phyloP scores from a whole-genome alignment of 768 basidiomycete species.

The Saitozyma sp. region DNA sequence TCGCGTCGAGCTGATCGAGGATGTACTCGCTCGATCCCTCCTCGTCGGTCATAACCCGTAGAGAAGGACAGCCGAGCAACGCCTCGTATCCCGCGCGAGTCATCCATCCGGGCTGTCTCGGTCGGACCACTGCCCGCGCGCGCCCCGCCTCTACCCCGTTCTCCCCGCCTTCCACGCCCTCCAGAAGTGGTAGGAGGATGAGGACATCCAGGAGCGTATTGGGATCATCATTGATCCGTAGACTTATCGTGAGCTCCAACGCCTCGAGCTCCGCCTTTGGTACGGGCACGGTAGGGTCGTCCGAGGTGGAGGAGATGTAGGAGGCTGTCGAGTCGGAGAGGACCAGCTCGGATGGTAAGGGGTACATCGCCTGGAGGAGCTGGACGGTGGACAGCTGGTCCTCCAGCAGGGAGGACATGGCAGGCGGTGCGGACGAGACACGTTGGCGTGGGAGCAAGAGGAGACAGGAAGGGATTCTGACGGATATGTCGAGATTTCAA shows the following conservation, averaged over 20 bases:
- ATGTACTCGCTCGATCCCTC: slow-evolving; percentile 21
- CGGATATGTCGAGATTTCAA: too few relatives aligned
- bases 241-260: neutral
- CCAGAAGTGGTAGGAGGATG: neutral
- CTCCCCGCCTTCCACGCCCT: too few relatives aligned
- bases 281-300: neutral
- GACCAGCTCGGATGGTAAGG: slow-evolving; percentile 35
- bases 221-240: neutral
- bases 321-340: neutral
- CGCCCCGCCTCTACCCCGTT: neutral
- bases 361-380: slow-evolving; percentile 44
- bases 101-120: slow-evolving; percentile 22
- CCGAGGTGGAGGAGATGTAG: neutral
- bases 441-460: too few relatives aligned
- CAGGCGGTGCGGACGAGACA: too few relatives aligned
- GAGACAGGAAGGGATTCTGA: too few relatives aligned
- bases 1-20: slow-evolving; percentile 11
- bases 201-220: neutral
- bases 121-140: neutral
- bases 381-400: slow-evolving; percentile 31
- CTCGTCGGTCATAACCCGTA: neutral
- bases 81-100: slow-evolving; percentile 7
- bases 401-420: slow-evolving; percentile 2
- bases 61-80: neutral
- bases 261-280: neutral